These are phyloP conservation scores for Xeromyces bisporus DNA, from an alignment of 495 filamentous ascomycete genomes.

Conservation along the genomic window DNA sequence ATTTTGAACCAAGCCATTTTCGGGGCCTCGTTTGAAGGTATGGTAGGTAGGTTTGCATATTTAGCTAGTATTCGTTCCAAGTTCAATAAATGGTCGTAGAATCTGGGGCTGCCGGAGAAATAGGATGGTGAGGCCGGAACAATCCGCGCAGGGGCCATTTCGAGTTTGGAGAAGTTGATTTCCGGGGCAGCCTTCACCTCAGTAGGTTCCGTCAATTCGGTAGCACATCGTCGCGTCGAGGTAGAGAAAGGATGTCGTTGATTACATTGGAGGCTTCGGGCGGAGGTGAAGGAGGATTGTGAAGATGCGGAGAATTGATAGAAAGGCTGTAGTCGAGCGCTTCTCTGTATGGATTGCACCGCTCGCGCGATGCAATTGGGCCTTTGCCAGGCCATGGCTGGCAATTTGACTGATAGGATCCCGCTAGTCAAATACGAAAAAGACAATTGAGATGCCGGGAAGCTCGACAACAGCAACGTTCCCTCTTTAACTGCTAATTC, in stretches of 20 bases:
- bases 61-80: constrained; percentile 53
- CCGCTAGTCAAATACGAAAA: background rate
- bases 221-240: constrained; percentile 15
- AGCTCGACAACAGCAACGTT: background rate
- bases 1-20: constrained; percentile 74
- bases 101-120: constrained; percentile 70
- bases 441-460: background rate
- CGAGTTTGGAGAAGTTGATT: constrained; percentile 24
- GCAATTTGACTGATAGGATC: background rate
- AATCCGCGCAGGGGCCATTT: constrained; percentile 39
- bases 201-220: constrained; percentile 6
- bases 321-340: constrained; percentile 6
- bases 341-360: constrained; percentile 20
- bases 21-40: constrained; percentile 45
- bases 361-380: constrained; percentile 23
- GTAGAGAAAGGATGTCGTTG: constrained; percentile 5
- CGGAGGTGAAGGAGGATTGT: constrained; percentile 4
- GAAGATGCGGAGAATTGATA: constrained; percentile 7
- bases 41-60: constrained; percentile 52
- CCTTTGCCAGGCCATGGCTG: constrained; percentile 21
- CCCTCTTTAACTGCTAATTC: background rate
- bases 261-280: constrained; percentile 4
- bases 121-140: constrained; percentile 79
- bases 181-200: constrained; percentile 23
- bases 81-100: constrained; percentile 67